These are phyloP conservation scores for Pelargonium myrrhifolium DNA, from an alignment of 441 rosid genomes.

Conservation along the genomic window DNA sequence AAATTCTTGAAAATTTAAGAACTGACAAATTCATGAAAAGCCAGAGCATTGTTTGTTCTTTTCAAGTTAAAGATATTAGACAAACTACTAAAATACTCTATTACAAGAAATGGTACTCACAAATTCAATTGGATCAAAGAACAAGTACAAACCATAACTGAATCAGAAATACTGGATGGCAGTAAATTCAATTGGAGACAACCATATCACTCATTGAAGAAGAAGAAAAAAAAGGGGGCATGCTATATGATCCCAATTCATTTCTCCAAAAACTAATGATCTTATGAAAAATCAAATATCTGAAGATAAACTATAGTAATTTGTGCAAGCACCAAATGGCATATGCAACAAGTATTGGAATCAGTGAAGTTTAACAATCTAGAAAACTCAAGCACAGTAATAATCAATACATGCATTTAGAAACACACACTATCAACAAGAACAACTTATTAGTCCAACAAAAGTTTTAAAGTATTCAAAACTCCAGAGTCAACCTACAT, in stretches of 20 bases:
- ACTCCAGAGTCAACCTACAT: slow-evolving; percentile 11
- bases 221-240: too few relatives aligned
- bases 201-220: background rate
- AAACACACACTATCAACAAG: background rate
- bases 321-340: background rate
- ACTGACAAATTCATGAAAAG: background rate
- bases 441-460: background rate
- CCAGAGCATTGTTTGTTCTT: background rate
- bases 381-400: background rate
- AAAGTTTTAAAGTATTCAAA: background rate
- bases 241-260: background rate
- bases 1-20: slow-evolving; percentile 12
- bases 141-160: background rate
- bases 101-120: background rate
- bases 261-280: background rate
- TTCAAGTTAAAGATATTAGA: background rate
- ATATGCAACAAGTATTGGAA: background rate
- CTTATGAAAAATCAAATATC: background rate
- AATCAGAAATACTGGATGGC: background rate
- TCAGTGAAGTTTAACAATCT: background rate
- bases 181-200: background rate
- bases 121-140: background rate
- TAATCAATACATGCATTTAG: background rate
- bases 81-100: background rate
- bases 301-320: background rate